Evolutionary conservation across 208 protist species (phyloP).

Genomic region (Crithidia thermophila): DNA sequence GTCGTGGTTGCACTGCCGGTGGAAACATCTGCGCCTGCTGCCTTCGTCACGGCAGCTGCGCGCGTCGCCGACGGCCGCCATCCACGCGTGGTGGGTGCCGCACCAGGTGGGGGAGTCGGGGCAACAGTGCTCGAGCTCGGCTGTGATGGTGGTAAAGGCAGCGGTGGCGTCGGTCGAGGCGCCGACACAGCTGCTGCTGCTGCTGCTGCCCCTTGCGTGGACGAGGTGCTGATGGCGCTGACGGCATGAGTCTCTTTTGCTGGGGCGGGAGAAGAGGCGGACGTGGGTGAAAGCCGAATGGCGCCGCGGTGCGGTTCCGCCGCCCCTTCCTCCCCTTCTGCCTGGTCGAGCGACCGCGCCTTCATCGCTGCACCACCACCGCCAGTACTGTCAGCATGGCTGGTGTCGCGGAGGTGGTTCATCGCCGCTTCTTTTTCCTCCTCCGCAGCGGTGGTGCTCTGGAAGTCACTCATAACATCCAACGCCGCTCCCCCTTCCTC

Average conservation of each 20-base stretch:
- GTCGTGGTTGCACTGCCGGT: neutral
- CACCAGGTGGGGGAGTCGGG: neutral
- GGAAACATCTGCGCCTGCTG: no score
- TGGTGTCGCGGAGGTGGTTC: no score
- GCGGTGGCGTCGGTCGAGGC: no score
- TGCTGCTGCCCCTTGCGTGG: no score
- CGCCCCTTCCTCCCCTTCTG: conserved; percentile 1
- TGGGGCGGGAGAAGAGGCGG: neutral
- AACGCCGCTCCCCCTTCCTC: neutral
- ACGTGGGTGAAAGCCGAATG: conserved; percentile 6
- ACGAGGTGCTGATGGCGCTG: no score
- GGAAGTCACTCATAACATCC: no score
- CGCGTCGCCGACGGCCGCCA: conserved; percentile 2
- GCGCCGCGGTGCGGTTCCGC: conserved; percentile 23
- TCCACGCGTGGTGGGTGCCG: conserved; percentile 1
- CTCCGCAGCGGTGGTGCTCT: neutral
- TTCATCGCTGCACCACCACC: no score
- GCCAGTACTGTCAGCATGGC: no score
- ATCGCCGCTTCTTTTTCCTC: neutral
- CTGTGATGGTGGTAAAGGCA: no score
- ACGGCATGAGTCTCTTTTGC: neutral
- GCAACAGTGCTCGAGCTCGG: no score
- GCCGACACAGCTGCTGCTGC: no score
- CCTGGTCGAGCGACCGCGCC: neutral
- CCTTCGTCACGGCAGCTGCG: no score